Base-by-base conservation (phyloP, 2,329 filamentous ascomycete genomes). In the Corinectria fuckeliana region DNA sequence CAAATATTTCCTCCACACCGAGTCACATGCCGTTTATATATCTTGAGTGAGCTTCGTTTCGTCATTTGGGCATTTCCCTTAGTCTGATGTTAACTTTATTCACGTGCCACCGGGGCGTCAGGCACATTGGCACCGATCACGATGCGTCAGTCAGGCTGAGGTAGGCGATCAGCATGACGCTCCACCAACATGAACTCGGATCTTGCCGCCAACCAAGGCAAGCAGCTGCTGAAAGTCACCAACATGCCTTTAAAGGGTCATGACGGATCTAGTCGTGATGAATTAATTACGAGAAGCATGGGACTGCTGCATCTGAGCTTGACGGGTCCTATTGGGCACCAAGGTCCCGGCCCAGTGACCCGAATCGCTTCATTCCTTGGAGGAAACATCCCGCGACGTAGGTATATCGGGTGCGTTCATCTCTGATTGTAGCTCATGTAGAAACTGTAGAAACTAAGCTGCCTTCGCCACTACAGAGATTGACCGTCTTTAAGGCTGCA, bases 111-210 rank as follows among this genome's bases (percentile, higher is more conserved):
- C 38, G 9, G 8, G 30, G 47, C 50, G 53, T 55, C 50, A 6
- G 11, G 23, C 18, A 30, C 28, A 30, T 44, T 34, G 50, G 14
- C 50, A 21, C 50, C 13, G 16, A 53, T 16, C 44, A 18, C 16
- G 20, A 11, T 41, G 23, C 25, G 16, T 53, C 30, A 49, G 16
- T 53, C 30, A 49, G 56, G 30, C 45, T 47, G 20, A 47, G 32
- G 42, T 44, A 32, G 50, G 50, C 45, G 45, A 50, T 54, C 30
- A 50, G 56, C 9, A 44, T 50, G 38, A 44, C 32, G 36, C 23
- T 21, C n/a, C 42, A 58, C 32, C 25, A 13, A 36, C 38, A 41
- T 36, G 18, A 47, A 36, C 23, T 18, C 16, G 45, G 14, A 23
- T 6, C 21, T 9, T 42, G 30, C 30, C 28, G 20, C 41, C 50